Conservation (phyloP, 2,329 filamentous ascomycete genomes). For the Exophiala dermatitidis region DNA sequence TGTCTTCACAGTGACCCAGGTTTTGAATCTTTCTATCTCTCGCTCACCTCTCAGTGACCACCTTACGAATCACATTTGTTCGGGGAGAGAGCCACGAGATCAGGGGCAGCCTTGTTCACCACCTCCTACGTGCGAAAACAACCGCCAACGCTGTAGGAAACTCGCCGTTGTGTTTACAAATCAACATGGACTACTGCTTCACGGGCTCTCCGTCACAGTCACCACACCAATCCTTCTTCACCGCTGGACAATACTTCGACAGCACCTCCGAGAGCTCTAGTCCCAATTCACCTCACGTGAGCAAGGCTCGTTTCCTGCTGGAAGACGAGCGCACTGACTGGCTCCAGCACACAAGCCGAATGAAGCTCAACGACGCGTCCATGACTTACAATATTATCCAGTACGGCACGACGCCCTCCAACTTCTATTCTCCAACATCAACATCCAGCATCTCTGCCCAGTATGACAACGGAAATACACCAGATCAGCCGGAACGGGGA, state of each 20-base stretch:
- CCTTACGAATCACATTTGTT: too few species aligned
- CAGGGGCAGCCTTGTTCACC: too few species aligned
- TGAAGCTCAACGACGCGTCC: conserved; percentile 18
- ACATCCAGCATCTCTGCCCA: conserved; percentile 27
- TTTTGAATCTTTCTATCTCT: too few species aligned
- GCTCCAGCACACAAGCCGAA: conserved; percentile 23
- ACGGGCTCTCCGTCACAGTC: conserved; percentile 25
- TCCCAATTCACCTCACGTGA: conserved; percentile 26
- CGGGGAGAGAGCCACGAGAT: too few species aligned
- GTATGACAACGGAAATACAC: conserved; percentile 25
- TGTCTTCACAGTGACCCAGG: too few species aligned
- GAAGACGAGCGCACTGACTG: conserved; percentile 1
- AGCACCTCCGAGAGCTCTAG: conserved; percentile 27
- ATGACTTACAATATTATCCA: conserved; percentile 25
- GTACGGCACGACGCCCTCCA: conserved; percentile 20
- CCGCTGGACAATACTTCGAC: conserved; percentile 24
- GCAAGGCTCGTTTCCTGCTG: conserved; percentile 1
- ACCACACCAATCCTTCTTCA: conserved; percentile 24
- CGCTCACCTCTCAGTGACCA: too few species aligned
- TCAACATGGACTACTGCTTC: conserved; percentile 25
- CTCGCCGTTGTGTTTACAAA: conserved; percentile 6
- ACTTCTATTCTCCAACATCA: conserved; percentile 16
- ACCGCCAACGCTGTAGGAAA: conserved; percentile 3
- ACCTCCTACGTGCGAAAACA: too few species aligned
- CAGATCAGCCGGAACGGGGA: conserved; percentile 26